A percentile compares a stretch with the other conserved stretches of the same genome.
phyloP scores from a whole-genome alignment of 495 filamentous ascomycete species.

The Trichocladium uniseriatum region DNA sequence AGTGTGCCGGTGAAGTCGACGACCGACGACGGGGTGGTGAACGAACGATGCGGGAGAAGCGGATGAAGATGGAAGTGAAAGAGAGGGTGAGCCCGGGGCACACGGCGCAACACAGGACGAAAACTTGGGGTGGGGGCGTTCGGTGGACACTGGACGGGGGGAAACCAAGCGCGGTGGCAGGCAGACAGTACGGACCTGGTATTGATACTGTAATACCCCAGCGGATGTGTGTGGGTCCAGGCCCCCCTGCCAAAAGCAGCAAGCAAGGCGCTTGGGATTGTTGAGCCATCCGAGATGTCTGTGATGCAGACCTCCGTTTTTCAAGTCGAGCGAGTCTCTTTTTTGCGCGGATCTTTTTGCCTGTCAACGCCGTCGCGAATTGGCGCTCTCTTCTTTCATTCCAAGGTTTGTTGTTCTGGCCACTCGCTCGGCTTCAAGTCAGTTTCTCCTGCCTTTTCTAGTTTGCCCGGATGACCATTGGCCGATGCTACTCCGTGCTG shows the following conservation, averaged over 20 bases:
- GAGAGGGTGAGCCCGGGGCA: conserved; percentile 5
- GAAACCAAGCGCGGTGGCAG: neutral
- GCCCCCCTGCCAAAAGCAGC: neutral
- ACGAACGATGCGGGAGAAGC: conserved; percentile 13
- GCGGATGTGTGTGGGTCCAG: neutral
- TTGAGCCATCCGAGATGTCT: neutral
- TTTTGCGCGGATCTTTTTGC: no score
- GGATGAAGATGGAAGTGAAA: conserved; percentile 14
- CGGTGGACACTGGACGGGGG: no score
- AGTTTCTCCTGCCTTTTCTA: no score
- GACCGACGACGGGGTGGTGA: conserved; percentile 14
- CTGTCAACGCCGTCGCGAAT: no score
- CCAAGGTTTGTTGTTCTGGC: no score
- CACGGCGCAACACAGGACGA: conserved; percentile 3
- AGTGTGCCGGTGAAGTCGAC: conserved; percentile 22
- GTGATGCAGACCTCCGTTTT: neutral
- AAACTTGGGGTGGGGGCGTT: conserved; percentile 3
- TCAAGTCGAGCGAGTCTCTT: no score
- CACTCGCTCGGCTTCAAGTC: no score
- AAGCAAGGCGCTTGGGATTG: neutral
- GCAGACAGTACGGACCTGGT: neutral
- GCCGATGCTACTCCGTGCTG: no score
- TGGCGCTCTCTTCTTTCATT: no score
- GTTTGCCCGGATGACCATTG: no score
- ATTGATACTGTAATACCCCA: neutral